Evolutionary conservation across 257 asterid species (phyloP).

Genomic region (Capsicum rhomboideum): DNA sequence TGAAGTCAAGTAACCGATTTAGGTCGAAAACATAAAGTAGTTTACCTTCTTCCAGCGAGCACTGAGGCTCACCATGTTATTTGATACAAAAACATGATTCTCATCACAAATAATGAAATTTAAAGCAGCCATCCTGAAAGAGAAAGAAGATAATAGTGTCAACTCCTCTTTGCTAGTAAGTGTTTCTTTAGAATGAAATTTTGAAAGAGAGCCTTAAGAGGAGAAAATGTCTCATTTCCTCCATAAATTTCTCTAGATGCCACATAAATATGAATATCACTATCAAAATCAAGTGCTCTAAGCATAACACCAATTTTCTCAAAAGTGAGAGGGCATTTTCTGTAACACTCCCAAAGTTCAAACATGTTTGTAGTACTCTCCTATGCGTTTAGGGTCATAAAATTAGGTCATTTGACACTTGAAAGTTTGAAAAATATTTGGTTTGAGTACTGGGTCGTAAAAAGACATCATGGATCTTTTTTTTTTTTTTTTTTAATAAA

Average conservation of each 20-base stretch:
- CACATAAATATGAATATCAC: constrained; percentile 52
- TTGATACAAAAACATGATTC: constrained; percentile 63
- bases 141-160: constrained; percentile 35
- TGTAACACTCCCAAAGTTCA: too few relatives aligned
- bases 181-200: constrained; percentile 54
- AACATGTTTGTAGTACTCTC: too few relatives aligned
- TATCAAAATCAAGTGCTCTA: background rate
- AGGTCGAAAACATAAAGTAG: background rate
- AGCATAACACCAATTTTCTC: too few relatives aligned
- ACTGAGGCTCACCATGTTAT: constrained; percentile 60
- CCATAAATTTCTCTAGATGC: constrained; percentile 61
- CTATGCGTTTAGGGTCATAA: too few relatives aligned
- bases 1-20: background rate
- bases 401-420: too few relatives aligned
- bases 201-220: constrained; percentile 55
- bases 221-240: constrained; percentile 5
- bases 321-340: too few relatives aligned
- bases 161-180: constrained; percentile 47
- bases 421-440: too few relatives aligned
- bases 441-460: too few relatives aligned
- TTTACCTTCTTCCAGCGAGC: constrained; percentile 60
- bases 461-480: too few relatives aligned
- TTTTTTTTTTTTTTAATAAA: too few relatives aligned
- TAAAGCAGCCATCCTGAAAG: constrained; percentile 71
- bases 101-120: constrained; percentile 70